Percentiles rank a stretch among this genome's conserved stretches.
Conservation (phyloP, 1,284 basidiomycete genomes). For the Cryptococcus hybrid region DNA sequence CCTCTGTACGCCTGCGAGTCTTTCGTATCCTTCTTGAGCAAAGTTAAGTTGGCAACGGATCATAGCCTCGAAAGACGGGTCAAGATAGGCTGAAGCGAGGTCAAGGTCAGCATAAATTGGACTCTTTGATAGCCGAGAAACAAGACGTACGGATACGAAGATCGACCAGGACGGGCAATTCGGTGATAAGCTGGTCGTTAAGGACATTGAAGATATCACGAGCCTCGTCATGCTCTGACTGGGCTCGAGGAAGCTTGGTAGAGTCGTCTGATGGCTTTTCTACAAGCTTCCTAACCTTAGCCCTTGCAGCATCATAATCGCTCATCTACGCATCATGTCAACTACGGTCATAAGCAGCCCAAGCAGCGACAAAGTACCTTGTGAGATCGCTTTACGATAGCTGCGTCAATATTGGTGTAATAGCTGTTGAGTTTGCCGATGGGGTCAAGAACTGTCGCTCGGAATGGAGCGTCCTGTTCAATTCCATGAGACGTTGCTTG, state of each 20-base stretch:
- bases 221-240: conserved; percentile 91
- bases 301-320: conserved; percentile 92
- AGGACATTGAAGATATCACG: conserved; percentile 91
- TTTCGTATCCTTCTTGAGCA: conserved; percentile 97
- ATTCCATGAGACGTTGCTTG: neutral
- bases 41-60: conserved; percentile 96
- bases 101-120: neutral
- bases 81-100: conserved; percentile 64
- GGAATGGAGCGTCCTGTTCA: conserved; percentile 82
- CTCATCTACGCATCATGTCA: conserved; percentile 62
- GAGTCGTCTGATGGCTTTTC: conserved; percentile 95
- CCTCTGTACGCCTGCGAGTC: conserved; percentile 86
- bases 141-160: conserved; percentile 71
- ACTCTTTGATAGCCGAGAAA: neutral
- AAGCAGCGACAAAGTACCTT: conserved; percentile 60
- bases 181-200: conserved; percentile 86
- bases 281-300: conserved; percentile 80
- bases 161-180: conserved; percentile 90
- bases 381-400: conserved; percentile 92
- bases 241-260: conserved; percentile 83
- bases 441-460: conserved; percentile 93
- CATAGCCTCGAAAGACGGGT: conserved; percentile 99
- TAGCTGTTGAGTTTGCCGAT: conserved; percentile 94
- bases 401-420: conserved; percentile 91
- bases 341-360: conserved; percentile 6